Percentiles rank a stretch among this genome's conserved stretches.
phyloP scores from a whole-genome alignment of 306 rosid genomes.

The Lupinus albus region DNA sequence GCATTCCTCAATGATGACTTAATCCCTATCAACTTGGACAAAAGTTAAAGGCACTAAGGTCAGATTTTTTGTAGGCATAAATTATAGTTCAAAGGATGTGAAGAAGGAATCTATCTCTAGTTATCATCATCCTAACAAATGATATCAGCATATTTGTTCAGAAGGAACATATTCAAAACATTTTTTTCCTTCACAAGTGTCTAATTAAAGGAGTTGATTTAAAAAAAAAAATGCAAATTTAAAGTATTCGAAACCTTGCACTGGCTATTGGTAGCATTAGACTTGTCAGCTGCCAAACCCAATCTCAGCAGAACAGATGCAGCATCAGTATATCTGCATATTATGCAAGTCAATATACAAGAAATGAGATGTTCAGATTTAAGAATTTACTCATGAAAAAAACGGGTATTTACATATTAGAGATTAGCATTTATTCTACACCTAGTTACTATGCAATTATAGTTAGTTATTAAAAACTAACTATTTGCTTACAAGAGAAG shows the following conservation, averaged over 20 bases:
- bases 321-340: conserved; percentile 78
- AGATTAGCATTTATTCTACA: too few species aligned
- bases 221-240: neutral
- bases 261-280: conserved; percentile 86
- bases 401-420: neutral
- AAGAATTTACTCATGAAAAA: conserved; percentile 10
- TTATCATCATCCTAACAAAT: too few species aligned
- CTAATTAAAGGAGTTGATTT: neutral
- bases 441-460: too few species aligned
- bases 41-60: neutral
- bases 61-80: neutral
- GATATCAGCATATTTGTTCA: neutral
- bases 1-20: too few species aligned
- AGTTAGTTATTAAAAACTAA: too few species aligned
- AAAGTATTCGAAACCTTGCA: conserved; percentile 64
- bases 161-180: conserved; percentile 2
- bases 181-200: neutral
- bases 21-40: too few species aligned
- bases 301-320: conserved; percentile 69
- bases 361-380: conserved; percentile 13
- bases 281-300: conserved; percentile 92
- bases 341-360: conserved; percentile 22
- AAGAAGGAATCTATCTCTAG: too few species aligned
- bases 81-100: too few species aligned
- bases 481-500: too few species aligned